Percentiles rank a stretch among this genome's conserved stretches.
Conservation (phyloP, 192 early-diverging fungal genomes). For the Coemansia nantahalensis region DNA sequence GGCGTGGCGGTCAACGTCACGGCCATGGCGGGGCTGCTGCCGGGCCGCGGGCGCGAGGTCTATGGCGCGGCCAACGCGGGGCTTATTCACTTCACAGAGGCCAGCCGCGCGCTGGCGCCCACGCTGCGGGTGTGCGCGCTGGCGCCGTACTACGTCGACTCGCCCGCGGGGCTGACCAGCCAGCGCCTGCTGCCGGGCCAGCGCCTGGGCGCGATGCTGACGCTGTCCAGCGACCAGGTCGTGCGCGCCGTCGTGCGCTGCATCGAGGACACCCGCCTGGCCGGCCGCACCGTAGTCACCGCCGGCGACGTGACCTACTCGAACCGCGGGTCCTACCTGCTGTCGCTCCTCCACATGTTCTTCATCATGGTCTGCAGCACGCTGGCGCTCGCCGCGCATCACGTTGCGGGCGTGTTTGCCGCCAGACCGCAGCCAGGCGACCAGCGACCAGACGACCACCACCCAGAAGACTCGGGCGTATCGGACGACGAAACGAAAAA, state of each 20-base stretch:
- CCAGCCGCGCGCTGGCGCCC: slow-evolving; percentile 9
- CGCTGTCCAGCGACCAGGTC: slow-evolving; percentile 35
- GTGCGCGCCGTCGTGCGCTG: slow-evolving; percentile 33
- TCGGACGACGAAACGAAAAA: neutral
- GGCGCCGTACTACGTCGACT: slow-evolving; percentile 30
- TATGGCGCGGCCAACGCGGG: slow-evolving; percentile 33
- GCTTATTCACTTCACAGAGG: slow-evolving; percentile 36
- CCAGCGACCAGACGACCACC: no score
- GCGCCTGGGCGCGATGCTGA: slow-evolving; percentile 26
- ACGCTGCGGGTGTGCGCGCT: slow-evolving; percentile 24
- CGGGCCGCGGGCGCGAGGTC: slow-evolving; percentile 19
- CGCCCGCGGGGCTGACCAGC: slow-evolving; percentile 2
- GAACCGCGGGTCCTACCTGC: slow-evolving; percentile 13
- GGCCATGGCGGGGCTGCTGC: slow-evolving; percentile 30
- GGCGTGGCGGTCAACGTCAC: slow-evolving; percentile 34
- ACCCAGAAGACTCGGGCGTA: neutral
- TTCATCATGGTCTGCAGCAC: slow-evolving; percentile 30
- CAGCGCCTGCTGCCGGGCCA: slow-evolving; percentile 25
- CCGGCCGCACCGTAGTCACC: slow-evolving; percentile 28
- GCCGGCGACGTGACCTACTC: slow-evolving; percentile 39
- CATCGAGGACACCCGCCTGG: slow-evolving; percentile 30
- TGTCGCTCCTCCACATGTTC: slow-evolving; percentile 29
- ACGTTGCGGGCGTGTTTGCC: slow-evolving; percentile 1
- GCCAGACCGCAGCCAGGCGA: no score
- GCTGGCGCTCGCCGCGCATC: slow-evolving; percentile 17